Conservation (phyloP, 805 yeast species). For the Starmerella apis region DNA sequence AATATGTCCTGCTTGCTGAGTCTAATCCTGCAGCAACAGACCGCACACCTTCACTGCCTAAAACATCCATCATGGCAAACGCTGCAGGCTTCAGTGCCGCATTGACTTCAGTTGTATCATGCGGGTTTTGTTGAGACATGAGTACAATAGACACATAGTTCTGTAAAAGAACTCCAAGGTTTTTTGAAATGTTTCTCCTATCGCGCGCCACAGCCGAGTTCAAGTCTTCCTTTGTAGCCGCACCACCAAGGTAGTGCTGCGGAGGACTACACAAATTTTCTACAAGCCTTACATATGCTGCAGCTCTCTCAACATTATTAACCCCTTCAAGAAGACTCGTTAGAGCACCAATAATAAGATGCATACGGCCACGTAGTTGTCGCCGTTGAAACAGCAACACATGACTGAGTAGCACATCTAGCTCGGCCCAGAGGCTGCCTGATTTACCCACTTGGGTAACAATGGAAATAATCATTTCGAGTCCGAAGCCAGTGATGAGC, state of each 20-base stretch:
- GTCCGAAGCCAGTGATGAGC: conserved; percentile 53
- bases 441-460: conserved; percentile 25
- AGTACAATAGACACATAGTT: conserved; percentile 51
- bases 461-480: conserved; percentile 45
- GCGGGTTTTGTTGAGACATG: conserved; percentile 18
- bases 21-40: conserved; percentile 58
- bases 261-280: conserved; percentile 67
- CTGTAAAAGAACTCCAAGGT: conserved; percentile 38
- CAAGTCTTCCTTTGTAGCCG: conserved; percentile 34
- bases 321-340: conserved; percentile 41
- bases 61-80: conserved; percentile 54
- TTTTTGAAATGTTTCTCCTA: conserved; percentile 35
- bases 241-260: conserved; percentile 26
- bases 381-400: conserved; percentile 58
- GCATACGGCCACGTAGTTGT: conserved; percentile 63
- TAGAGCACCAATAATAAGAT: conserved; percentile 45
- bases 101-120: conserved; percentile 6
- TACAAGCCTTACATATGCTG: conserved; percentile 45
- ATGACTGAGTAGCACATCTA: conserved; percentile 42
- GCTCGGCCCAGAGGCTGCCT: neutral
- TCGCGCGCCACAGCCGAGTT: conserved; percentile 47
- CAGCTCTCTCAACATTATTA: conserved; percentile 12
- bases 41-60: conserved; percentile 57
- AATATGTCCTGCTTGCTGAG: conserved; percentile 54
- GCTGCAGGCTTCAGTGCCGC: conserved; percentile 43